phyloP scores from a whole-genome alignment of 305 asterid species.

The Rubia peregrina region DNA sequence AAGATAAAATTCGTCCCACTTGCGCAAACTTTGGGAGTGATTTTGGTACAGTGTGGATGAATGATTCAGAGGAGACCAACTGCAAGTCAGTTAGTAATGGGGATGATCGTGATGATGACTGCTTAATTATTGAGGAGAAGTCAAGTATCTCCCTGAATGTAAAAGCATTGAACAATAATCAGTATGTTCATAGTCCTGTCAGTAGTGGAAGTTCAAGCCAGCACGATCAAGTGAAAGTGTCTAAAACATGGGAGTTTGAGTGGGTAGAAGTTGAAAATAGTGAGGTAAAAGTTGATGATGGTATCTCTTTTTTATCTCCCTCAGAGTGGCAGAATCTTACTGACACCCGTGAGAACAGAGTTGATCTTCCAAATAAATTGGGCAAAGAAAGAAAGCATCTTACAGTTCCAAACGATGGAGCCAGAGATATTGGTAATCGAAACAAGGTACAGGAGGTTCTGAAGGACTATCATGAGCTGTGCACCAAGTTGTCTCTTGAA shows the following conservation, averaged over 20 bases:
- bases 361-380: background rate
- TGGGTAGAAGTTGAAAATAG: background rate
- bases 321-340: slow-evolving; percentile 17
- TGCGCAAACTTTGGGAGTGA: background rate
- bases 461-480: slow-evolving; percentile 14
- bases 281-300: slow-evolving; percentile 6
- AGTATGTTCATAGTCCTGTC: background rate
- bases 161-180: background rate
- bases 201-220: background rate
- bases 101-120: background rate
- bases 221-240: background rate
- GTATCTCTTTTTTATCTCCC: slow-evolving; percentile 19
- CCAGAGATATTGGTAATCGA: slow-evolving; percentile 6
- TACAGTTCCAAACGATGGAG: slow-evolving; percentile 18
- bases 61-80: background rate
- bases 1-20: background rate
- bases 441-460: slow-evolving; percentile 16
- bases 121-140: background rate
- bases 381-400: background rate
- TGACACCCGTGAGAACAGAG: slow-evolving; percentile 7
- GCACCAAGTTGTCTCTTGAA: slow-evolving; percentile 10
- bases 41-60: background rate
- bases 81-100: background rate
- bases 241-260: background rate
- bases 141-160: too few species aligned